Percentiles rank a stretch among this genome's conserved stretches.
Evolutionary conservation across 495 filamentous ascomycete genomes (phyloP).

Genomic region (Daldinia concentrica): DNA sequence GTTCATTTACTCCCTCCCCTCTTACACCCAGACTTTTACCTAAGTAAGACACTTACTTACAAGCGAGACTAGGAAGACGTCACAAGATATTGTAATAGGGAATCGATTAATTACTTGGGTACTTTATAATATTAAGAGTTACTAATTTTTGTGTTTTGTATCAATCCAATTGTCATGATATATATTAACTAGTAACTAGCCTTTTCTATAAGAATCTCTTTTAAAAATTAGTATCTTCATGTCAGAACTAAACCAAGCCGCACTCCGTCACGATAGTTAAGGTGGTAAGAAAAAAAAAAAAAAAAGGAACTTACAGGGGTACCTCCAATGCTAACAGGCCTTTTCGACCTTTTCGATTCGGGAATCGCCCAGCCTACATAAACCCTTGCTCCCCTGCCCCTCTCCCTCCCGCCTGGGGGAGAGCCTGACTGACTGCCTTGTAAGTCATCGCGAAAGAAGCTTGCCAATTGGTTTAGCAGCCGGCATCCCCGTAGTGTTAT

Average conservation of each 20-base stretch:
- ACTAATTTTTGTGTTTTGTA: no score
- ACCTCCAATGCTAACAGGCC: not conserved
- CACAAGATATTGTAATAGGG: no score
- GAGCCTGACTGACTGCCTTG: conserved; percentile 39
- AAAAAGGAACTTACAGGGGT: not conserved
- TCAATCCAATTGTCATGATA: no score
- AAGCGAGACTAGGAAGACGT: no score
- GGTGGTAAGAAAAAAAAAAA: not conserved
- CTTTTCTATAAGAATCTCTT: no score
- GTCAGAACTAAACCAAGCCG: no score
- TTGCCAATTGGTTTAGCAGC: conserved; percentile 14
- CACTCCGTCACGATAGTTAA: not conserved
- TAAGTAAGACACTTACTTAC: no score
- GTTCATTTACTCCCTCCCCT: not conserved
- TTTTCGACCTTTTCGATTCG: not conserved
- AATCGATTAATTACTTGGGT: no score
- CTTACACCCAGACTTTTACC: not conserved
- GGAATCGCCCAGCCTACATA: conserved; percentile 12
- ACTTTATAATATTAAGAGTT: no score
- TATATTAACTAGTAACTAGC: no score
- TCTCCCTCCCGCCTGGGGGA: conserved; percentile 15
- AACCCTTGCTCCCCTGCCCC: conserved; percentile 12
- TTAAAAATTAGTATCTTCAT: no score
- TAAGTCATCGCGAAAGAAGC: conserved; percentile 1
- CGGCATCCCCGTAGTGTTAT: conserved; percentile 12